phyloP scores from a whole-genome alignment of 2,329 filamentous ascomycete species.

The Cephalotrichum gorgonifer region DNA sequence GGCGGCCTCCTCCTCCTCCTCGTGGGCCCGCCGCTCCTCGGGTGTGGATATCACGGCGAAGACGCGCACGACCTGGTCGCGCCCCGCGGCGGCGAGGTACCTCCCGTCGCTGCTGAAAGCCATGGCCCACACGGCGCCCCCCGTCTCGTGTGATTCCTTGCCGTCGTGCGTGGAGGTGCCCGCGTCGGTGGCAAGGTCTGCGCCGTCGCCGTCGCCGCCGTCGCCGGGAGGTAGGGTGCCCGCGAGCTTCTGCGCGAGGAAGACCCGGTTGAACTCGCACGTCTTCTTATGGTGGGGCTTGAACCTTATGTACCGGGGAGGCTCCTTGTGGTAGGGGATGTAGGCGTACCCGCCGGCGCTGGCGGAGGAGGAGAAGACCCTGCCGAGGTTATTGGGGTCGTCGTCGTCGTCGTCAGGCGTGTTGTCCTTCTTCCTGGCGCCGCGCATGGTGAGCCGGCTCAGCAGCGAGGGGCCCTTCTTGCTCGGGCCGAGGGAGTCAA shows the following conservation, averaged over 20 bases:
- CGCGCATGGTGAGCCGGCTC: constrained; percentile 64
- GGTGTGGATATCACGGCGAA: constrained; percentile 79
- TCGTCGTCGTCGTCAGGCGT: constrained; percentile 46
- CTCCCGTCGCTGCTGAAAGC: constrained; percentile 89
- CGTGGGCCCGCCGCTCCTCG: constrained; percentile 66
- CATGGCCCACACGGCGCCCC: constrained; percentile 77
- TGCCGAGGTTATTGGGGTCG: constrained; percentile 74
- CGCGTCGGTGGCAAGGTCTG: constrained; percentile 21
- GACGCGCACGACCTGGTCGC: constrained; percentile 74
- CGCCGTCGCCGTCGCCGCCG: constrained; percentile 13
- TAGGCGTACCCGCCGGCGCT: constrained; percentile 55
- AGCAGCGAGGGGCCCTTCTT: constrained; percentile 88
- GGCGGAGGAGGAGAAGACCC: constrained; percentile 69
- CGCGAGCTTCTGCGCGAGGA: constrained; percentile 82
- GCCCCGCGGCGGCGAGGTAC: constrained; percentile 85
- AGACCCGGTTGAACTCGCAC: constrained; percentile 75
- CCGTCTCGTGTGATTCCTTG: constrained; percentile 26
- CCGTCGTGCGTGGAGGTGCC: constrained; percentile 15
- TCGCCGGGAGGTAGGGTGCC: constrained; percentile 36
- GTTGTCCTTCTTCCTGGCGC: constrained; percentile 62
- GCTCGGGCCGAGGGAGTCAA: neutral
- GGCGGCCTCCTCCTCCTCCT: constrained; percentile 49
- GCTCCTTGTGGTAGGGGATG: constrained; percentile 78
- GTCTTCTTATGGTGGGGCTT: constrained; percentile 69
- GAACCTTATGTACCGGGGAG: constrained; percentile 84